Base-by-base conservation (phyloP, 768 basidiomycete genomes). In the Terana coerulea region DNA sequence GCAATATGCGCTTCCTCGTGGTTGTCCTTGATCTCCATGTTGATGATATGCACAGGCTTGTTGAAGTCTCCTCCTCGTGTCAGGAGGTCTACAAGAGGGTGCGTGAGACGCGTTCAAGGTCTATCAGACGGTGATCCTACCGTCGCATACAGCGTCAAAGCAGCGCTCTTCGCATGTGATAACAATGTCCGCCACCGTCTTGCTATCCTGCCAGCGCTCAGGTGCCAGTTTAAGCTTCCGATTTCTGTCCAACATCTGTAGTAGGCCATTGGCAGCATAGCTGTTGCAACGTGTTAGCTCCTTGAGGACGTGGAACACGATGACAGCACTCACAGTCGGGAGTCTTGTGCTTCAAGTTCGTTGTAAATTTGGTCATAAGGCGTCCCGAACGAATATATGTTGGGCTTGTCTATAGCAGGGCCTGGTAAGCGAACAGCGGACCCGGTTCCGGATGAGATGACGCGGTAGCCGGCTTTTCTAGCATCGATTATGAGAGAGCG, bases 161-260 rank as follows among this genome's bases (percentile, higher is more conserved):
- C 97, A 99, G 47, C 95, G 83, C 67, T 99, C 97, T 72, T 98
- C 97, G 67, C 97, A 99, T 5, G 97, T 99, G 63, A 99, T 94
- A 19, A 99, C 97, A 19, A 99, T 78, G 65, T 99, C 97, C n/a
- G 91, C 91, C 8, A 95, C 78, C 1, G 80, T 83, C 63, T 74
- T 87, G 49, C 79, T 89, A 39, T 98, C 95, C 61, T 98, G 95
- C 95, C 95, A 99, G 55, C 95, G 81, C 67, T 99, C 95, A 39
- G 97, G 97, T 7, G 95, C 95, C 9, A 75, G 67, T 67, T 99
- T 99, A 52, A 98, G 81, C 55, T 83, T 81, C 49, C 97, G 74
- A 71, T 99, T 99, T 31, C 97, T 83, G 66, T 99, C 97, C 24
- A 99, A 73, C 97, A 99, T 99, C 53, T 87, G 88, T 37, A 99